Percentiles rank a stretch among this genome's conserved stretches.
phyloP scores from a whole-genome alignment of 2,329 filamentous ascomycete genomes.

The Huntiella abstrusa region DNA sequence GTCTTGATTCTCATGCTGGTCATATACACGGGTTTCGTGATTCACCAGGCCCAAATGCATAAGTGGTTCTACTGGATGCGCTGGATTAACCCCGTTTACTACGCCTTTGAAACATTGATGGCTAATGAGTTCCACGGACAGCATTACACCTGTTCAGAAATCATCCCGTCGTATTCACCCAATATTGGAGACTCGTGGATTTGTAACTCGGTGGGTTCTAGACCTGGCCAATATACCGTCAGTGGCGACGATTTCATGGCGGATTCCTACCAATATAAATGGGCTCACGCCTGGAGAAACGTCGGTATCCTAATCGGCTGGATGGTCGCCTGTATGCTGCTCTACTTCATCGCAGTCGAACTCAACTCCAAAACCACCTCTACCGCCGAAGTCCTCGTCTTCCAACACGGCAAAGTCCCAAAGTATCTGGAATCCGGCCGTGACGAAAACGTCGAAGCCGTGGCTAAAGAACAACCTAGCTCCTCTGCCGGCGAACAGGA shows the following conservation, averaged over 20 bases:
- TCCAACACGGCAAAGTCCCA: conserved; percentile 35
- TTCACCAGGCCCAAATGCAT: conserved; percentile 38
- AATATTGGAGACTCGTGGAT: conserved; percentile 28
- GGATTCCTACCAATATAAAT: conserved; percentile 35
- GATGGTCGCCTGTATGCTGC: conserved; percentile 39
- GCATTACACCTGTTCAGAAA: conserved; percentile 34
- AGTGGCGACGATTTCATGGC: conserved; percentile 43
- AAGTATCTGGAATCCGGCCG: conserved; percentile 20
- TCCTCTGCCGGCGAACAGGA: neutral
- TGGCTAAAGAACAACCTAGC: conserved; percentile 12
- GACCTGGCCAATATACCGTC: conserved; percentile 32
- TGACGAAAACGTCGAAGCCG: conserved; percentile 12
- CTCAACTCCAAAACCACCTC: conserved; percentile 43
- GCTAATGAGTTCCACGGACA: conserved; percentile 48
- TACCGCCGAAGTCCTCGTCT: conserved; percentile 52
- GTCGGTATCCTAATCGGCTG: conserved; percentile 50
- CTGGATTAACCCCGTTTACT: conserved; percentile 55
- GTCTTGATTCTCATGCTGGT: conserved; percentile 40
- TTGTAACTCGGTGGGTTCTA: conserved; percentile 34
- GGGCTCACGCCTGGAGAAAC: conserved; percentile 45
- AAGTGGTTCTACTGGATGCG: conserved; percentile 61
- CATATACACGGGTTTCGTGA: conserved; percentile 40
- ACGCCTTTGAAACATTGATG: conserved; percentile 54
- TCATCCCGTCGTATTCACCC: conserved; percentile 28
- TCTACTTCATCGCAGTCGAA: conserved; percentile 47